Base-by-base conservation (phyloP, 2,329 filamentous ascomycete species). In the Pseudogymnoascus sp. region DNA sequence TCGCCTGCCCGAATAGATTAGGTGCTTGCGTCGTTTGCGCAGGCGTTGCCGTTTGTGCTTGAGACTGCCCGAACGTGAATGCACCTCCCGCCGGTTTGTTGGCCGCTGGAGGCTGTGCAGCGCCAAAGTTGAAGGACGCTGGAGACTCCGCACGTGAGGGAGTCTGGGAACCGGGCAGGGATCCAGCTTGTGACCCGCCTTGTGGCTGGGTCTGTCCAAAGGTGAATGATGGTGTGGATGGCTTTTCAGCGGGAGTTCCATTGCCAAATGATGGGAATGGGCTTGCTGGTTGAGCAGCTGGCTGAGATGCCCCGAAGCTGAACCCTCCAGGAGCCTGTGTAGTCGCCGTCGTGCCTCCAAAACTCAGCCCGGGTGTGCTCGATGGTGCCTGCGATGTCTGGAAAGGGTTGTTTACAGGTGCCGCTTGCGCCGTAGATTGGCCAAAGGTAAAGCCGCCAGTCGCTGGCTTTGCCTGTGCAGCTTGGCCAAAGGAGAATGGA, bases 401-500 rank as follows among this genome's bases (percentile, higher is more conserved):
- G 52, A 57, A 57, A 21, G 30, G 30, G 34, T 37, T 37, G 52
- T 34, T 34, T 34, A 35, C 34, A 13, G 28, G 28, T 15, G 52
- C 28, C 2, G 28, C 7, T 35, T 34, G 52, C 13, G 30, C 9
- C 23, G 41, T 28, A 18, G 41, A 48, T 7, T 48, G 41, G 23
- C 41, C 41, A 23, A 59, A 48, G 2, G 21, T 23, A 21, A 61
- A 60, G 41, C 28, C 52, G 3, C 52, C 34, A 3, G 28, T 34
- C 18, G 52, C 52, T 35, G 52, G 52, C 18, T 21, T n/a, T 9
- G 21, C 52, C 10, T 35, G 21, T 21, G 58, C 19, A 34, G 30
- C 35, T 4, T 57, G 52, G 28, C 34, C 34, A 2, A 59, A 59
- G 19, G 58, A 52, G 21, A 60, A 60, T 28, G 39, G 41, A n/a